Evolutionary conservation across 768 basidiomycete genomes (phyloP).

Genomic region (Phlebiopsis gigantea): DNA sequence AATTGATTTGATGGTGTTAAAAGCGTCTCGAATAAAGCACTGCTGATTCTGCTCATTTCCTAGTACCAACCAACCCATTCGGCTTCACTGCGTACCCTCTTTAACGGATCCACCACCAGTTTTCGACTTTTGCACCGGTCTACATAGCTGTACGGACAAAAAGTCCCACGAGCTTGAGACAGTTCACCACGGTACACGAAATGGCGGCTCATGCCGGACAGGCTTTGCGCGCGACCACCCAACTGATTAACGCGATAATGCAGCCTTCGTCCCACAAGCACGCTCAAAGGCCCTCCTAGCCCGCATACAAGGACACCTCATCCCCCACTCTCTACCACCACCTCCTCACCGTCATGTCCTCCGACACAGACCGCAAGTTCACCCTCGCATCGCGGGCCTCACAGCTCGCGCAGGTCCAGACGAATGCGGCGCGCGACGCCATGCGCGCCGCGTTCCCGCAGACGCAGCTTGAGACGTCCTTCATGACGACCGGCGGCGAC

Average conservation of each 20-base stretch:
- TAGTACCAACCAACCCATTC: no score
- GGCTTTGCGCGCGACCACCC: background rate
- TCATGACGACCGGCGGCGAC: slow-evolving; percentile 76
- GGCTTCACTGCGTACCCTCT: no score
- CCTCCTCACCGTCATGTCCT: slow-evolving; percentile 10
- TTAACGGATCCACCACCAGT: no score
- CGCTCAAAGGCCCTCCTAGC: background rate
- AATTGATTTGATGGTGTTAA: no score
- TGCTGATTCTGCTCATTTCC: no score
- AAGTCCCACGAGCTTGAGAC: slow-evolving; percentile 1
- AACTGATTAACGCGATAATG: slow-evolving; percentile 1
- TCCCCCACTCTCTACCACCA: background rate
- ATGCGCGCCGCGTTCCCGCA: slow-evolving; percentile 55
- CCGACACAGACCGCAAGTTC: slow-evolving; percentile 39
- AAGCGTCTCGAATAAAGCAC: no score
- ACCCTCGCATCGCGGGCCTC: slow-evolving; percentile 83
- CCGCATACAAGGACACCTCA: background rate
- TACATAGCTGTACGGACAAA: background rate
- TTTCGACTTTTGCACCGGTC: background rate
- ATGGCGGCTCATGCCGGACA: slow-evolving; percentile 1
- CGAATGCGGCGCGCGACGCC: slow-evolving; percentile 66
- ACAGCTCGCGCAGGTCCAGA: slow-evolving; percentile 87
- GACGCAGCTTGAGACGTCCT: slow-evolving; percentile 43
- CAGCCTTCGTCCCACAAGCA: background rate
- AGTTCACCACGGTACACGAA: background rate